These are phyloP conservation scores for Malassezia caprae DNA, from an alignment of 1,284 basidiomycete genomes.

Conservation along the genomic window DNA sequence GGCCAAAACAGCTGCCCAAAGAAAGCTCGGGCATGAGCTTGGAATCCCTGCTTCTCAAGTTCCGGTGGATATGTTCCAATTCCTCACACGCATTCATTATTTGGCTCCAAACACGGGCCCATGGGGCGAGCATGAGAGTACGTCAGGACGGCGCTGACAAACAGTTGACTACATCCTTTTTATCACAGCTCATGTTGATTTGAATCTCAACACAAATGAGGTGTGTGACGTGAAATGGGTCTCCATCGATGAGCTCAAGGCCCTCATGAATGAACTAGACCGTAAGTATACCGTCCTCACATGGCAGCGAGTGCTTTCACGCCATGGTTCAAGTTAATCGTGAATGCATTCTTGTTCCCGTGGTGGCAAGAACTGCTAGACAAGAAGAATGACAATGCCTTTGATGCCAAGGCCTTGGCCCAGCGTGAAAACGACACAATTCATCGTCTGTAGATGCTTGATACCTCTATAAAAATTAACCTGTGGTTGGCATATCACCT, in stretches of 20 bases:
- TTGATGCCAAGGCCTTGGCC: conserved; percentile 33
- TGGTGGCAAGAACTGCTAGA: conserved; percentile 90
- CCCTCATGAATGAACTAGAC: conserved; percentile 70
- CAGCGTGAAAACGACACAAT: conserved; percentile 37
- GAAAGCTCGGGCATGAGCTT: conserved; percentile 93
- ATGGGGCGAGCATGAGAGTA: conserved; percentile 99
- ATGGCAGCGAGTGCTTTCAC: conserved; percentile 73
- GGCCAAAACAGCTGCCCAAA: conserved; percentile 74
- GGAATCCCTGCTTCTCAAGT: conserved; percentile 69
- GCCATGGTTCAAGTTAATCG: conserved; percentile 98
- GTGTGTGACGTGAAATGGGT: conserved; percentile 87
- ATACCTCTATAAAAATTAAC: conserved; percentile 1
- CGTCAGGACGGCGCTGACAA: conserved; percentile 33
- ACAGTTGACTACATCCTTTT: conserved; percentile 97
- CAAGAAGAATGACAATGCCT: conserved; percentile 44
- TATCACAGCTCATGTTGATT: conserved; percentile 75
- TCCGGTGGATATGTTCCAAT: conserved; percentile 78
- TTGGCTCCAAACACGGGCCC: conserved; percentile 80
- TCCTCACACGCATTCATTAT: conserved; percentile 93
- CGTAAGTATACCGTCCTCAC: conserved; percentile 19
- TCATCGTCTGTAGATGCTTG: conserved; percentile 27
- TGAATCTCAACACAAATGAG: conserved; percentile 78
- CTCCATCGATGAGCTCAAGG: conserved; percentile 72
- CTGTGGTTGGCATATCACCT: not conserved
- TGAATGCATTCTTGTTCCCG: conserved; percentile 87